Percentiles rank a stretch among this genome's conserved stretches.
phyloP scores from a whole-genome alignment of 2,329 filamentous ascomycete species.

The Teratosphaeria nubilosa region DNA sequence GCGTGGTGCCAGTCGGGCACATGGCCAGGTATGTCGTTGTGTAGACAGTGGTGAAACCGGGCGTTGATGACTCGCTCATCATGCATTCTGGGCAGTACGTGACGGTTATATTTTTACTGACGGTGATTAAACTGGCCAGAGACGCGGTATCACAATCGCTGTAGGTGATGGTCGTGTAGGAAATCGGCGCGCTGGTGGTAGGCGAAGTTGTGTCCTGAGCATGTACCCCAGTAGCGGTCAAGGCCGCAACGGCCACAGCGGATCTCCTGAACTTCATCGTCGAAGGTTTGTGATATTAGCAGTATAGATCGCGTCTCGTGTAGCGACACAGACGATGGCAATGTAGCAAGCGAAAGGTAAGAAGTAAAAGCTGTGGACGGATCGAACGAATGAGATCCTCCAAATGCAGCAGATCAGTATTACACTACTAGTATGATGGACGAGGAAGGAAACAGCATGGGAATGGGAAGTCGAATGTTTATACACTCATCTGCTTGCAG shows the following conservation, averaged over 20 bases:
- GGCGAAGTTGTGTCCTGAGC: conserved; percentile 12
- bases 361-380: conserved; percentile 5
- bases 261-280: conserved; percentile 19
- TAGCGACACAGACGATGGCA: conserved; percentile 4
- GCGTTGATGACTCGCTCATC: conserved; percentile 2
- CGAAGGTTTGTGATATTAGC: neutral
- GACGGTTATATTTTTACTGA: conserved; percentile 25
- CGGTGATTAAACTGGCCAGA: conserved; percentile 24
- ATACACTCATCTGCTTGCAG: conserved; percentile 19
- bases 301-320: neutral
- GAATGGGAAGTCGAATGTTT: conserved; percentile 12
- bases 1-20: conserved; percentile 24
- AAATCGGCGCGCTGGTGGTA: conserved; percentile 11
- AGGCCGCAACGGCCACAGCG: conserved; percentile 11
- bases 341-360: conserved; percentile 3
- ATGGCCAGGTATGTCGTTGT: conserved; percentile 26
- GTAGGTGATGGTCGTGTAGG: conserved; percentile 25
- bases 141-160: conserved; percentile 23
- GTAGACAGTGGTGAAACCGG: conserved; percentile 26
- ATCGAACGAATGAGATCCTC: conserved; percentile 24
- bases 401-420: conserved; percentile 16
- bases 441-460: conserved; percentile 7
- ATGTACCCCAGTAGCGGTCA: conserved; percentile 16
- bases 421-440: conserved; percentile 9
- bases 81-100: conserved; percentile 29